Conservation (phyloP, 106 monocot genomes). For the Dioscorea zingiberensis region DNA sequence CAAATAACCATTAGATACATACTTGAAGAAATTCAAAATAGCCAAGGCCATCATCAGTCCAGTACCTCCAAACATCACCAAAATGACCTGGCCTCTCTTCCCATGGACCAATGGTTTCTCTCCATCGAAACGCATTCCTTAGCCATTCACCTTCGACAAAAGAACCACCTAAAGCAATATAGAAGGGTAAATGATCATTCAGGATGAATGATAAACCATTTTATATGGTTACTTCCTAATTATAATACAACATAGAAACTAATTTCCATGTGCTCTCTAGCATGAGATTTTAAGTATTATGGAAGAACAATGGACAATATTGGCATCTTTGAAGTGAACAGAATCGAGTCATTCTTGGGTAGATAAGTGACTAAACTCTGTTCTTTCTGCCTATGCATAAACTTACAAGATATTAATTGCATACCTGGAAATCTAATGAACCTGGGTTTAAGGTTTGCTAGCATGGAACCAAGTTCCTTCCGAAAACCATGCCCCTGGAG, state of each 20-base stretch:
- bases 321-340: too few species aligned
- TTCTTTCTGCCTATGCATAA: too few species aligned
- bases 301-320: too few species aligned
- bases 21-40: slow-evolving; percentile 94
- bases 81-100: slow-evolving; percentile 99
- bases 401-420: neutral
- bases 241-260: too few species aligned
- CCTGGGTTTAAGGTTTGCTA: slow-evolving; percentile 65
- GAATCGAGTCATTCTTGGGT: too few species aligned
- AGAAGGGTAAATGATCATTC: too few species aligned
- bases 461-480: slow-evolving; percentile 78
- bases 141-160: slow-evolving; percentile 94
- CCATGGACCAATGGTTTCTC: slow-evolving; percentile 86
- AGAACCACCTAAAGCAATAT: slow-evolving; percentile 62
- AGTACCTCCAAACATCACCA: slow-evolving; percentile 91
- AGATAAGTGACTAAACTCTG: too few species aligned
- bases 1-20: neutral
- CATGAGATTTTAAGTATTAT: too few species aligned
- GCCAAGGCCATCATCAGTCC: slow-evolving; percentile 98
- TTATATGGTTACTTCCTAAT: too few species aligned
- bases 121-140: slow-evolving; percentile 95
- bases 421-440: slow-evolving; percentile 26
- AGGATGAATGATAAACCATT: too few species aligned
- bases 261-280: too few species aligned
- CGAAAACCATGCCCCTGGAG: slow-evolving; percentile 88